A percentile compares a stretch with the other conserved stretches of the same genome.
Evolutionary conservation across 345 rosid genomes (phyloP).

Genomic region (Salix exigua): DNA sequence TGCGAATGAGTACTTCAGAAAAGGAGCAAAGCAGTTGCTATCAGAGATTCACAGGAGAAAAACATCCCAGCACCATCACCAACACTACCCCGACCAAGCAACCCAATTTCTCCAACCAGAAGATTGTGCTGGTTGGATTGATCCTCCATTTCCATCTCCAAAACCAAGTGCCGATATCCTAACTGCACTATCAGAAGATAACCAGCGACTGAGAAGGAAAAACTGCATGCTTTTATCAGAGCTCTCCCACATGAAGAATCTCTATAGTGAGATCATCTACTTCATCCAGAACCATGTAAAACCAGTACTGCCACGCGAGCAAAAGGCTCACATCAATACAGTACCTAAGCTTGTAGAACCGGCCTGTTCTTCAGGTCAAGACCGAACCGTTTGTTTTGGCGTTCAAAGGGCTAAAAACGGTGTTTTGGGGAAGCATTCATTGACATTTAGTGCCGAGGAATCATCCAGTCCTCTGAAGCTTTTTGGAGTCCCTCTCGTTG

Average conservation of each 20-base stretch:
- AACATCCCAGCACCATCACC: constrained; percentile 32
- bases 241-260: constrained; percentile 53
- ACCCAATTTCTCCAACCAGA: constrained; percentile 19
- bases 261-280: constrained; percentile 57
- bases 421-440: constrained; percentile 8
- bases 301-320: neutral
- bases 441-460: constrained; percentile 19
- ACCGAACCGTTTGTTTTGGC: neutral
- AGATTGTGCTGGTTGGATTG: constrained; percentile 16
- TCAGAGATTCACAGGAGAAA: constrained; percentile 58
- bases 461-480: constrained; percentile 34
- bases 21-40: constrained; percentile 52
- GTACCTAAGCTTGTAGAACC: constrained; percentile 22
- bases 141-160: constrained; percentile 18
- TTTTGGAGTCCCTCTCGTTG: constrained; percentile 46
- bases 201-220: constrained; percentile 42
- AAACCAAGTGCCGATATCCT: constrained; percentile 25
- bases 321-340: neutral
- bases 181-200: constrained; percentile 45
- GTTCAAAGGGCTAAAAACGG: neutral
- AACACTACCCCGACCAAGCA: constrained; percentile 12
- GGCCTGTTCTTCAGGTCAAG: constrained; percentile 21
- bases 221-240: constrained; percentile 54
- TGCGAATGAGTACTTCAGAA: constrained; percentile 52
- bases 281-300: constrained; percentile 61